Percentiles rank a stretch among this genome's conserved stretches.
Conservation (phyloP, 2,329 filamentous ascomycete species). For the Xylaria sp. region DNA sequence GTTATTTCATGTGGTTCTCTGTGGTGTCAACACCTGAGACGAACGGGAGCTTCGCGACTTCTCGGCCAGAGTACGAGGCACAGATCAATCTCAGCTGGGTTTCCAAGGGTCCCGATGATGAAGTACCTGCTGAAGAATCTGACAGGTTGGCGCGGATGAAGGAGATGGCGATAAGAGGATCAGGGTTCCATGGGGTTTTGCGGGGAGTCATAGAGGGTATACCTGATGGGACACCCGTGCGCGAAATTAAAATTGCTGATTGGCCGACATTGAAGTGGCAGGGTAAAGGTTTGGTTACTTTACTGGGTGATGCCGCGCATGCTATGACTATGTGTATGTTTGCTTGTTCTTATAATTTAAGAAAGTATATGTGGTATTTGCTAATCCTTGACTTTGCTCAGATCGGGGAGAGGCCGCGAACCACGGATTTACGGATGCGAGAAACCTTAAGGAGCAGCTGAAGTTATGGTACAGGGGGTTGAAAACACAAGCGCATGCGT, state of each 20-base stretch:
- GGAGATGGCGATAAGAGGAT: background rate
- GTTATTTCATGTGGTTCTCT: constrained; percentile 12
- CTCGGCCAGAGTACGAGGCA: constrained; percentile 6
- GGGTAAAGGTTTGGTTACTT: background rate
- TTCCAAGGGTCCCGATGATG: background rate
- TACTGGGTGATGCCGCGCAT: constrained; percentile 21
- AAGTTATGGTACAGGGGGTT: no score
- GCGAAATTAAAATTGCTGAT: constrained; percentile 14
- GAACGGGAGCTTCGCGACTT: constrained; percentile 6
- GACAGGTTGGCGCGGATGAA: constrained; percentile 17
- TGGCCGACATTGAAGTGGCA: constrained; percentile 20
- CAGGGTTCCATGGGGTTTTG: constrained; percentile 14
- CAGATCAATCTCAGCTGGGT: constrained; percentile 22
- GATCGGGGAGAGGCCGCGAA: constrained; percentile 18
- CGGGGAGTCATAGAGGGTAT: background rate
- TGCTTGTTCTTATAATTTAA: background rate
- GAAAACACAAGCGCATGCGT: constrained; percentile 4
- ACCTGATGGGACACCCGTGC: constrained; percentile 9
- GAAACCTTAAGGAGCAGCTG: no score
- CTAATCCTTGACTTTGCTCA: background rate
- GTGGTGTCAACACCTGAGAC: constrained; percentile 15
- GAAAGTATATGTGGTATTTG: background rate
- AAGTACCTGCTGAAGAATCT: background rate
- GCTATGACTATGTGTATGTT: constrained; percentile 22
- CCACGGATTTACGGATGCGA: no score